Evolutionary conservation across 257 asterid species (phyloP).

Genomic region (Solanum pennellii): DNA sequence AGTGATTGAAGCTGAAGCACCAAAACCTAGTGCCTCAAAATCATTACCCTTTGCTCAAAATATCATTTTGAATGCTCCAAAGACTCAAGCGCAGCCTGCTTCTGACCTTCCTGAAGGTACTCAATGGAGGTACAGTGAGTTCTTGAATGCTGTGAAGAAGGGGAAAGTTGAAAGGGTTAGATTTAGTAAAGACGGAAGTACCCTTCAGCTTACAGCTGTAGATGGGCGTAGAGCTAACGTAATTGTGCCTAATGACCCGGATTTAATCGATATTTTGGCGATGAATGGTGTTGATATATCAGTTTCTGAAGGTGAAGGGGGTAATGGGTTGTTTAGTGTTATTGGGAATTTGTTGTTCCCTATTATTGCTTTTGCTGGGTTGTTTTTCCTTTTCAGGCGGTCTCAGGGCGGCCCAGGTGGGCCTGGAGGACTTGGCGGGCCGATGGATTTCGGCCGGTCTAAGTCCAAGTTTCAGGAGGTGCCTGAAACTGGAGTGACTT

Average conservation of each 20-base stretch:
- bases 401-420: conserved; percentile 98
- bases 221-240: conserved; percentile 87
- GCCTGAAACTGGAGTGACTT: conserved; percentile 87
- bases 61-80: conserved; percentile 66
- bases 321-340: conserved; percentile 69
- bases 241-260: conserved; percentile 90
- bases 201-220: conserved; percentile 80
- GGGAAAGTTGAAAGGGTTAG: conserved; percentile 94
- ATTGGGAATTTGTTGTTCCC: conserved; percentile 80
- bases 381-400: conserved; percentile 67
- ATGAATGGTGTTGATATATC: conserved; percentile 96
- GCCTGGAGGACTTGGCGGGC: conserved; percentile 95
- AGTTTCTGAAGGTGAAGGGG: conserved; percentile 88
- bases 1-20: conserved; percentile 52
- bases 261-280: conserved; percentile 79
- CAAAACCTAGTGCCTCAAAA: conserved; percentile 27
- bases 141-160: conserved; percentile 89
- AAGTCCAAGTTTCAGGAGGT: conserved; percentile 97
- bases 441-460: conserved; percentile 96
- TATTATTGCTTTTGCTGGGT: conserved; percentile 68
- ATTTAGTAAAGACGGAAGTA: conserved; percentile 82
- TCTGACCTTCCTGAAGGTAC: conserved; percentile 83
- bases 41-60: conserved; percentile 58
- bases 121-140: conserved; percentile 93
- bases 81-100: conserved; percentile 50